These are phyloP conservation scores for Dryas integrifolia DNA, from an alignment of 331 rosid species.

Conservation along the genomic window DNA sequence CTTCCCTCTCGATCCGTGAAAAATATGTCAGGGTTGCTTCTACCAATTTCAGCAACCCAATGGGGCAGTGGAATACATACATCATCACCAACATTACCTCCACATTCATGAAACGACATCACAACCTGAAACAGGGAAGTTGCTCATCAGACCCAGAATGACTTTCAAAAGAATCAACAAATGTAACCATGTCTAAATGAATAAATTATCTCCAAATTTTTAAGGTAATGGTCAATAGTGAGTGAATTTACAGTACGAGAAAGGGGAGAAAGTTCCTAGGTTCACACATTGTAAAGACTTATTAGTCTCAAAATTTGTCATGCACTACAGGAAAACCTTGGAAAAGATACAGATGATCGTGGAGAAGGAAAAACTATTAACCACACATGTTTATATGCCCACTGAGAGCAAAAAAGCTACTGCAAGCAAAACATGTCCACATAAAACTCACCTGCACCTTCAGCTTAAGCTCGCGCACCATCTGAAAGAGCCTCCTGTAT, in stretches of 20 bases:
- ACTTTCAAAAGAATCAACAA: constrained; percentile 7
- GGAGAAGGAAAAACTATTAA: neutral
- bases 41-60: constrained; percentile 97
- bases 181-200: neutral
- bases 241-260: neutral
- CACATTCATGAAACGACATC: constrained; percentile 97
- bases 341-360: neutral
- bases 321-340: neutral
- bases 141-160: neutral
- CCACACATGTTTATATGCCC: neutral
- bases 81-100: constrained; percentile 96
- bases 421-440: neutral
- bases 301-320: neutral
- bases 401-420: neutral
- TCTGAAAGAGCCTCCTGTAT: constrained; percentile 86
- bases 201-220: neutral
- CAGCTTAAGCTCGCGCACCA: constrained; percentile 78
- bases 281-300: neutral
- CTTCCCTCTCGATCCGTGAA: constrained; percentile 96
- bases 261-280: neutral
- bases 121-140: constrained; percentile 53
- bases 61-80: constrained; percentile 95
- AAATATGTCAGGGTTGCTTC: constrained; percentile 88
- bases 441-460: constrained; percentile 68
- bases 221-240: neutral